phyloP scores from a whole-genome alignment of 2,329 filamentous ascomycete genomes.

The Elsinoe necatrix region DNA sequence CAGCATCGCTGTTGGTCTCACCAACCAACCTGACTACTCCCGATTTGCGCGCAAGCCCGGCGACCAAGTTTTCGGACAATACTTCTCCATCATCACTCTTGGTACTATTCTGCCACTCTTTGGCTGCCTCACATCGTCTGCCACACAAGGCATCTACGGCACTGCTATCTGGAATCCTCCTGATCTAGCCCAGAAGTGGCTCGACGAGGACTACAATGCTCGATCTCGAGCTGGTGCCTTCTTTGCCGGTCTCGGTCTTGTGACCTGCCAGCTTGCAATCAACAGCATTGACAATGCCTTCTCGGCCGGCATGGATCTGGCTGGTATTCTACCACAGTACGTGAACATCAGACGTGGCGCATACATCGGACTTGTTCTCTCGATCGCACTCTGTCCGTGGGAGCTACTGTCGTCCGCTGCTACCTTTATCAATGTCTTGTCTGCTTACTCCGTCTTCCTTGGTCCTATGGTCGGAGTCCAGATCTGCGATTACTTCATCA shows the following conservation, averaged over 20 bases:
- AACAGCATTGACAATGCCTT: constrained; percentile 42
- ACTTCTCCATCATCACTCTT: constrained; percentile 39
- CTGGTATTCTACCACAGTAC: constrained; percentile 44
- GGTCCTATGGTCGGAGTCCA: constrained; percentile 38
- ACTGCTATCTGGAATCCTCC: constrained; percentile 41
- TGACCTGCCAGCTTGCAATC: constrained; percentile 40
- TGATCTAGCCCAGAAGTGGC: constrained; percentile 33
- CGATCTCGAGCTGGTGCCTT: constrained; percentile 37
- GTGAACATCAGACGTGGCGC: constrained; percentile 50
- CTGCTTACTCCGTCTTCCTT: constrained; percentile 40
- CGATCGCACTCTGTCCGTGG: constrained; percentile 44
- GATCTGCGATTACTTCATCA: constrained; percentile 40
- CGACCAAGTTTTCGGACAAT: constrained; percentile 40
- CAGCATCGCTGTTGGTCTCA: constrained; percentile 37
- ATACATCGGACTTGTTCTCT: constrained; percentile 40
- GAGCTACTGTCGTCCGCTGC: constrained; percentile 40
- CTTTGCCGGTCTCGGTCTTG: constrained; percentile 39
- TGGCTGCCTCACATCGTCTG: constrained; percentile 52
- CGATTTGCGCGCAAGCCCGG: constrained; percentile 31
- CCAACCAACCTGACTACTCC: constrained; percentile 34
- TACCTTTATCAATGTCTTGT: constrained; percentile 42
- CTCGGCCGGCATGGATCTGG: constrained; percentile 48
- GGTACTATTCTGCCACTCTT: constrained; percentile 43
- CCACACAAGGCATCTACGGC: constrained; percentile 46
- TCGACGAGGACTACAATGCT: constrained; percentile 27